Percentiles rank a stretch among this genome's conserved stretches.
Conservation (phyloP, 1,139 yeast genomes). For the Scheffersomyces titani region DNA sequence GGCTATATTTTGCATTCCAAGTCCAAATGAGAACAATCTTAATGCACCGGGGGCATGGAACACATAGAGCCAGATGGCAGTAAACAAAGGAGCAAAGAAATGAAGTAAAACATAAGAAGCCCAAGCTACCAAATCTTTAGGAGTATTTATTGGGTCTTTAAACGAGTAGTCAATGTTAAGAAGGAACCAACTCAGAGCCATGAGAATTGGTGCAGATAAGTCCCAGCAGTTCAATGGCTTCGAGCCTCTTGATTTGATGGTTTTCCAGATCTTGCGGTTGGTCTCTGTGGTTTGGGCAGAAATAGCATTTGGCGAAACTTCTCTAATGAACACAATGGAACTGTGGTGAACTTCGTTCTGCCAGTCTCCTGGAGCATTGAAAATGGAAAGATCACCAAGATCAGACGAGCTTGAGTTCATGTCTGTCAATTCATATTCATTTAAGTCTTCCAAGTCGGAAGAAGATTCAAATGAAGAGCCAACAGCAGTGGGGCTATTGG, state of each 20-base stretch:
- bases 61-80: slow-evolving; percentile 64
- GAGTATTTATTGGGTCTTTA: slow-evolving; percentile 27
- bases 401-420: not conserved
- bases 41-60: slow-evolving; percentile 65
- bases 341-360: slow-evolving; percentile 10
- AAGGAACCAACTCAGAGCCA: slow-evolving; percentile 37
- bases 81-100: slow-evolving; percentile 59
- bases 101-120: slow-evolving; percentile 61
- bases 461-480: not conserved
- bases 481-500: not conserved
- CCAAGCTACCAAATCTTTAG: slow-evolving; percentile 60
- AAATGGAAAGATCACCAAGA: not conserved
- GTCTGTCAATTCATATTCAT: not conserved
- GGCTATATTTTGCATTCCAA: slow-evolving; percentile 60
- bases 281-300: slow-evolving; percentile 6
- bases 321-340: slow-evolving; percentile 6
- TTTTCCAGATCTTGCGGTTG: slow-evolving; percentile 7
- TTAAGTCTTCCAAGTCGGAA: slow-evolving; percentile 1
- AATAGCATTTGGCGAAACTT: slow-evolving; percentile 5
- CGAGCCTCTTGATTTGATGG: slow-evolving; percentile 8
- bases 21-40: slow-evolving; percentile 49
- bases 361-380: slow-evolving; percentile 12
- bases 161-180: slow-evolving; percentile 42
- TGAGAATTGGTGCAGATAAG: slow-evolving; percentile 28
- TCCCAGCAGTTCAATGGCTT: slow-evolving; percentile 23